Conservation (phyloP, 768 basidiomycete genomes). For the Tephrocybe sp. region DNA sequence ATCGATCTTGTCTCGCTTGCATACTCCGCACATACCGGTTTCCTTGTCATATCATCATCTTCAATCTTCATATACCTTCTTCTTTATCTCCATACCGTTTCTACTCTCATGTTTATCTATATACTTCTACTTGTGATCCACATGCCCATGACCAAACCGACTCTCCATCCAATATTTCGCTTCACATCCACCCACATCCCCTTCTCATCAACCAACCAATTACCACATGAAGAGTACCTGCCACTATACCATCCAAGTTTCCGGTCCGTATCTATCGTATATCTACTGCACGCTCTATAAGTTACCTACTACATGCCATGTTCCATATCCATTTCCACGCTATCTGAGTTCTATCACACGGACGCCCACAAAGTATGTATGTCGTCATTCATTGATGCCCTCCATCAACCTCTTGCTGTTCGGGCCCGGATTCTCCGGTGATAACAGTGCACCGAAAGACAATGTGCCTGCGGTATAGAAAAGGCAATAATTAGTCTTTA, state of each 20-base stretch:
- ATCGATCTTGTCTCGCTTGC: constrained; percentile 1
- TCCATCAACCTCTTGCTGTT: neutral
- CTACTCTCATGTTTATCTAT: constrained; percentile 20
- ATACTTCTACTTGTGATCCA: constrained; percentile 6
- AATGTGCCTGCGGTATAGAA: too few relatives aligned
- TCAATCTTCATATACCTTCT: neutral
- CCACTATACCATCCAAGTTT: constrained; percentile 21
- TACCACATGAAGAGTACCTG: constrained; percentile 15
- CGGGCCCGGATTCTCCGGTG: neutral
- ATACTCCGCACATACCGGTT: constrained; percentile 13
- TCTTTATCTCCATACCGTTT: constrained; percentile 17
- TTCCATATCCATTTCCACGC: constrained; percentile 20
- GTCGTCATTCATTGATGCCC: constrained; percentile 1
- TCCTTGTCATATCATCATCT: constrained; percentile 19
- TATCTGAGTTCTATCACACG: constrained; percentile 3
- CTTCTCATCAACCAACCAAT: constrained; percentile 1
- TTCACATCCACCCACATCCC: neutral
- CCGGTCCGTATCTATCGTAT: constrained; percentile 39
- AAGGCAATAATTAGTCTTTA: too few relatives aligned
- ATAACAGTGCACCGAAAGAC: neutral
- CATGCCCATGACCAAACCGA: constrained; percentile 14
- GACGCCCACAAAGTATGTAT: neutral
- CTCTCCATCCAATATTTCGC: neutral
- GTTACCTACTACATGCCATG: constrained; percentile 33
- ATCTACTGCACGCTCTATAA: constrained; percentile 34